Percentiles rank a stretch among this genome's conserved stretches.
Conservation (phyloP, 352 stramenopile genomes). For the Globisporangium spiculum region DNA sequence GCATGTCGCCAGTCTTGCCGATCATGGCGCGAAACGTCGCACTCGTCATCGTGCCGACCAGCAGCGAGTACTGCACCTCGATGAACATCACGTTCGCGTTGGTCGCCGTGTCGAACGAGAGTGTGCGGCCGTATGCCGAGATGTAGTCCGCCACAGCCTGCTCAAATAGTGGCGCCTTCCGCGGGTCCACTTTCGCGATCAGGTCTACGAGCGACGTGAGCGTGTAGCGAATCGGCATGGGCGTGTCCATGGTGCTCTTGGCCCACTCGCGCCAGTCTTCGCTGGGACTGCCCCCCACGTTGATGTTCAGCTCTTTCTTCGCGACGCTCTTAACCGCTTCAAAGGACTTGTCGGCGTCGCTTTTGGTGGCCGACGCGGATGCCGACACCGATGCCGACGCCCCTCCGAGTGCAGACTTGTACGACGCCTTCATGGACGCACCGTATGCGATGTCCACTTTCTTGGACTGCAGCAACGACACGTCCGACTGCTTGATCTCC, state of each 20-base stretch:
- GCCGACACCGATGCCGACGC: conserved; percentile 20
- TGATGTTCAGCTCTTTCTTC: conserved; percentile 33
- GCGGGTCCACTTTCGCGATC: conserved; percentile 19
- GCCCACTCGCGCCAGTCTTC: conserved; percentile 32
- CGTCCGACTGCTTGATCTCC: conserved; percentile 31
- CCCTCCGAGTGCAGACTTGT: conserved; percentile 16
- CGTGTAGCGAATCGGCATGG: conserved; percentile 26
- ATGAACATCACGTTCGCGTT: conserved; percentile 18
- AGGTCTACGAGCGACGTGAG: conserved; percentile 25
- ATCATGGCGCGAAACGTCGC: conserved; percentile 32
- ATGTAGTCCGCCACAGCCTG: conserved; percentile 27
- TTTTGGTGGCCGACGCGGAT: conserved; percentile 17
- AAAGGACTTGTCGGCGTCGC: conserved; percentile 20
- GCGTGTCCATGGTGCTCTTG: conserved; percentile 17
- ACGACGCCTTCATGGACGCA: conserved; percentile 32
- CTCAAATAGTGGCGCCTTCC: conserved; percentile 21
- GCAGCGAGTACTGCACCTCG: conserved; percentile 28
- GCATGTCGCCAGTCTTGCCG: conserved; percentile 27
- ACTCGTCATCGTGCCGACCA: conserved; percentile 23
- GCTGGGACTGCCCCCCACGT: conserved; percentile 27
- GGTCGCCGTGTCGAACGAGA: conserved; percentile 22
- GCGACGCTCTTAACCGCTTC: conserved; percentile 26
- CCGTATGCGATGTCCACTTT: conserved; percentile 29
- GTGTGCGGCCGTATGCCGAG: conserved; percentile 22
- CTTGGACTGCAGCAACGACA: conserved; percentile 23